Conservation (phyloP, 495 filamentous ascomycete species). For the Daldinia bambusicola region DNA sequence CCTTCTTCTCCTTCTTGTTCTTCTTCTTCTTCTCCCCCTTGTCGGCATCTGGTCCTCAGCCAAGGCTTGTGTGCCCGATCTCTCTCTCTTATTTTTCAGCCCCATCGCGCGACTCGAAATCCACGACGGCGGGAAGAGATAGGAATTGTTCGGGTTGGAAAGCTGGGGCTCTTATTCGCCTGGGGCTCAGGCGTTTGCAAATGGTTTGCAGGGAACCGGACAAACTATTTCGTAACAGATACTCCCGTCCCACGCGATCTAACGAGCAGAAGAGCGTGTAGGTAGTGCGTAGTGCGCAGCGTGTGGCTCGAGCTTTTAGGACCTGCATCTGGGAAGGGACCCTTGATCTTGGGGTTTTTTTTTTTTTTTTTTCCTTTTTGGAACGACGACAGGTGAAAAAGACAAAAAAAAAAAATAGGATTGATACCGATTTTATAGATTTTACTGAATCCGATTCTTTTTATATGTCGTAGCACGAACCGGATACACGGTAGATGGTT, state of each 20-base stretch:
- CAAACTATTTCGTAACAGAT: slow-evolving; percentile 47
- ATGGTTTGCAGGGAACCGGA: slow-evolving; percentile 41
- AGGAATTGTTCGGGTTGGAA: slow-evolving; percentile 42
- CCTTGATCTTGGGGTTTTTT: slow-evolving; percentile 35
- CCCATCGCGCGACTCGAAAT: slow-evolving; percentile 36
- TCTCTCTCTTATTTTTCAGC: slow-evolving; percentile 15
- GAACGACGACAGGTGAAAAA: background rate
- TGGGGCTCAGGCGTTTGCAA: slow-evolving; percentile 33
- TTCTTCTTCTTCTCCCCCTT: too few species aligned
- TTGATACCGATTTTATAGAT: background rate
- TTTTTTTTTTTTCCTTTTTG: too few species aligned
- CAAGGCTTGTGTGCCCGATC: slow-evolving; percentile 30
- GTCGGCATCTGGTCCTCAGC: too few species aligned
- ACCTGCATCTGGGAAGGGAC: slow-evolving; percentile 32
- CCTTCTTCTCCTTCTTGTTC: too few species aligned
- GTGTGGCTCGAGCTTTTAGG: slow-evolving; percentile 39
- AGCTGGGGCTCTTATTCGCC: slow-evolving; percentile 36
- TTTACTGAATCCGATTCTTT: background rate
- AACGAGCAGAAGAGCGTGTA: too few species aligned
- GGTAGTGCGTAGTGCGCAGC: too few species aligned
- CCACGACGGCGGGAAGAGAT: slow-evolving; percentile 28
- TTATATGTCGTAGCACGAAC: background rate
- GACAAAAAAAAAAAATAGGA: background rate
- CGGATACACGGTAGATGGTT: too few species aligned
- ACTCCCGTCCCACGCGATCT: slow-evolving; percentile 42